Base-by-base conservation (phyloP, 2,329 filamentous ascomycete genomes). In the Apiospora phragmitis region DNA sequence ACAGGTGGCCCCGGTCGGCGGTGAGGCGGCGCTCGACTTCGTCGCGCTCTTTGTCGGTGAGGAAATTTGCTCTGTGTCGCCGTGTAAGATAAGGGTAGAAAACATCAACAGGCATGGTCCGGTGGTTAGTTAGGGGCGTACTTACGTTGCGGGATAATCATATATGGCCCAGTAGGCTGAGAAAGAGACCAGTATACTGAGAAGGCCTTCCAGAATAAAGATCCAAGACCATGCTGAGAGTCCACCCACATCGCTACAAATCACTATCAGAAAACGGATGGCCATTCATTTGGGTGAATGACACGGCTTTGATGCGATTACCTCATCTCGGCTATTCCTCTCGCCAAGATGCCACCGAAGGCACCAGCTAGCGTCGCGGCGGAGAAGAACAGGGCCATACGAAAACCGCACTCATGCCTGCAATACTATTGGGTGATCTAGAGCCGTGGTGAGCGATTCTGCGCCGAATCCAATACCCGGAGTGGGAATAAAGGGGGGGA, bases 171-270 rank as follows among this genome's bases (percentile, higher is more conserved):
- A 88, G 75, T 84, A 85, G 49, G 84, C 85, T 51, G 77, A 75
- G 47, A 85, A 72, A 51, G 86, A 92, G 76, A 87, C 81, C 42
- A 84, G 1, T 5, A 88, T 78, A 7, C 86, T 88, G 29, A 84
- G 75, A 26, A 87, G 71, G 41, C 88, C 87, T 78, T 93, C 91
- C 4, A 94, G 82, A 71, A 94, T 92, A 79, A 95, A 95, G 68
- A 95, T 94, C 92, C 92, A 94, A 1, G 88, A 84, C 93, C 93
- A 95, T 1, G 67, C 67, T 1, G 86, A 74, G 2, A 86, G 79
- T 8, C 84, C 81, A 69, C 83, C 84, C 71, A 86, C 68, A 18
- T 68, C 70, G 32, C 70, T 70, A 16, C n/a, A 2, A 32, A 38
- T 38, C 3, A 4, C 9, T 8, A 12, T 59, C 21, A 62, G 32